Base-by-base conservation (phyloP, 805 yeast species). In the Maudiozyma pseudohumilis region DNA sequence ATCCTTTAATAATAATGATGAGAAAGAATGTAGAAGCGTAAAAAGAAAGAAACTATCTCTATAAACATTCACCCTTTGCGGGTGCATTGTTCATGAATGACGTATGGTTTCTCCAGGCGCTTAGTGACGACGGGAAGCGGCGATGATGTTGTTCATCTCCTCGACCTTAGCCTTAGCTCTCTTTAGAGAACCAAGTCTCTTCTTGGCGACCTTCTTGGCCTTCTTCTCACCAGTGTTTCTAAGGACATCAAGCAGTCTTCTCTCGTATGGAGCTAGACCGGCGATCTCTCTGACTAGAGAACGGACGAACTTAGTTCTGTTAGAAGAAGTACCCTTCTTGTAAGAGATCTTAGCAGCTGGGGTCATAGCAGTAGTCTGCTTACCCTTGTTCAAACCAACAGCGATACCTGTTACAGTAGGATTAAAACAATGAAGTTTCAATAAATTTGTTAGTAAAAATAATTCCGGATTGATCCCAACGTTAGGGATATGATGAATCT, bases 151-250 rank as follows among this genome's bases (percentile, higher is more conserved):
- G 81, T 75, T 85, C 88, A 94, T 83, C 74, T 88, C 96, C 75
- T 92, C 99, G 68, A 92, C 94, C 88, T 92, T 92, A 70, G 86
- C 92, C 84, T 86, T 85, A 64, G 97, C 96, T 80, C 99, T 94
- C 77, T 79, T 80, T 82, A 89, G 94, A 63, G 98, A 86, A 75
- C 99, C 99, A 67, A 92, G 85, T 85, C 92, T 89, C 95, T 85
- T 92, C 92, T 92, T 92, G 57, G 97, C 96, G 67, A 92, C 87
- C 87, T 92, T 92, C 86, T 92, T 85, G 59, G 99, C 98, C 79
- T 97, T 92, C 94, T 92, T 92, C 77, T 92, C 99, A 80, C 96
- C 95, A 69, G 96, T 88, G 77, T 94, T 92, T 81, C 98, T 92
- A 82, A 92, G 79, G 75, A 92, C 80, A 77, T 92, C 99, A 65